Evolutionary conservation across 73 alveolate species (phyloP), one percentile per base, ranked within the genome.

Genomic region (Uronychia setigera): DNA sequence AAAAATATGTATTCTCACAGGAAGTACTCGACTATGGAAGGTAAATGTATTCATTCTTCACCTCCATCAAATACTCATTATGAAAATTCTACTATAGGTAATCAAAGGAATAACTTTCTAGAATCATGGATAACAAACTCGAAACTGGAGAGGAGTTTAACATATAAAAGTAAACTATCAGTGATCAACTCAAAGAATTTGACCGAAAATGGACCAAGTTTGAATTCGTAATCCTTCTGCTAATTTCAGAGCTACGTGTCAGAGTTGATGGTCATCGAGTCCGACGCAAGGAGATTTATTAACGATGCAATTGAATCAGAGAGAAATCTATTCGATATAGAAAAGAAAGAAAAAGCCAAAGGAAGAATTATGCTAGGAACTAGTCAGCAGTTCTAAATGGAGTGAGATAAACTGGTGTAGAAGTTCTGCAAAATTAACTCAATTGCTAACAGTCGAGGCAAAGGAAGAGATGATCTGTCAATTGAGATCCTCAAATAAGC

Each of bases 11-110:
- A 77, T 97, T 97, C 88, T 90, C 98, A 0, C 35, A 89, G 35
- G 99, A 96, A 82, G 99, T 97, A 27, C 87, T 97, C 30, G 95
- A 96, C 31, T 91, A 92, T 67, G 99, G 99, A n/a, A 80, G 95
- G 77, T 91, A 94, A 31, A 82, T 97, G 82, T 88, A 46, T 46
- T 5, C 67, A 5, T 46, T 46, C 19, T 46, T 46, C 67, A 46
- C 67, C 19, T 19, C 5, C 5, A 19, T 46, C 67, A 46, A 46
- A 19, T 46, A 46, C 67, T 5, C 67, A 5, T 19, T 46, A 5
- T 11, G 67, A 19, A 46, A 46, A 19, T 46, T 46, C 67, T 46
- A 46, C 67, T 46, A 46, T 46, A 5, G 67, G 67, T 46, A 46
- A 11, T 5, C 19, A 19, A 19, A 5, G 5, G n/a, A 5, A 5